Conservation (phyloP, 2,329 filamentous ascomycete genomes). For the Monosporascus sp. region DNA sequence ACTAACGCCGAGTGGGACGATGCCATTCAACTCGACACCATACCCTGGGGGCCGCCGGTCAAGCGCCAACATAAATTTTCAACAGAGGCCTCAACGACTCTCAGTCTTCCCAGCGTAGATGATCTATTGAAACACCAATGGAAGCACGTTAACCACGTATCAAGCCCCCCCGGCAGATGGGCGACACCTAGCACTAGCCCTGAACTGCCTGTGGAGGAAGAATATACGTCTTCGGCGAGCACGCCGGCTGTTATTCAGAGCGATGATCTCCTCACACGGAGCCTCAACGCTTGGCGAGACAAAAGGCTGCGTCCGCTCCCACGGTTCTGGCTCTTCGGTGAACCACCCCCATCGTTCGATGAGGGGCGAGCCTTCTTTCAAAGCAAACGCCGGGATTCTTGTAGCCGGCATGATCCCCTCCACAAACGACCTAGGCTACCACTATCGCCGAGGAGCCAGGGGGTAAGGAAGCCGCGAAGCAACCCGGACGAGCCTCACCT, state of each 20-base stretch:
- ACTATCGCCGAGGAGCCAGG: slow-evolving; percentile 1
- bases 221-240: slow-evolving; percentile 4
- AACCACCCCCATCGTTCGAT: not conserved
- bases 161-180: not conserved
- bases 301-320: slow-evolving; percentile 9
- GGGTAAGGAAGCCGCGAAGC: slow-evolving; percentile 3
- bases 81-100: not conserved
- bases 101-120: slow-evolving; percentile 11
- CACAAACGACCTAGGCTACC: not conserved
- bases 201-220: slow-evolving; percentile 6
- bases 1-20: slow-evolving; percentile 12
- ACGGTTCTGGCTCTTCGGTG: slow-evolving; percentile 3
- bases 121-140: slow-evolving; percentile 1
- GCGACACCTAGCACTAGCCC: slow-evolving; percentile 14
- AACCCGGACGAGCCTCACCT: slow-evolving; percentile 14
- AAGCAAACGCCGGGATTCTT: not conserved
- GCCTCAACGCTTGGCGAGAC: slow-evolving; percentile 17
- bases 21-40: slow-evolving; percentile 1
- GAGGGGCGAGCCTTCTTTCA: not conserved
- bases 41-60: not conserved
- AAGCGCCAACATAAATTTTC: not conserved
- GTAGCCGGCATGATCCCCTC: not conserved
- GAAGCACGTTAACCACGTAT: not conserved
- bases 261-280: slow-evolving; percentile 16
- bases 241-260: not conserved